These are phyloP conservation scores for Prasinococcaceae sp. DNA, from an alignment of 139 green algal genomes.

Conservation along the genomic window DNA sequence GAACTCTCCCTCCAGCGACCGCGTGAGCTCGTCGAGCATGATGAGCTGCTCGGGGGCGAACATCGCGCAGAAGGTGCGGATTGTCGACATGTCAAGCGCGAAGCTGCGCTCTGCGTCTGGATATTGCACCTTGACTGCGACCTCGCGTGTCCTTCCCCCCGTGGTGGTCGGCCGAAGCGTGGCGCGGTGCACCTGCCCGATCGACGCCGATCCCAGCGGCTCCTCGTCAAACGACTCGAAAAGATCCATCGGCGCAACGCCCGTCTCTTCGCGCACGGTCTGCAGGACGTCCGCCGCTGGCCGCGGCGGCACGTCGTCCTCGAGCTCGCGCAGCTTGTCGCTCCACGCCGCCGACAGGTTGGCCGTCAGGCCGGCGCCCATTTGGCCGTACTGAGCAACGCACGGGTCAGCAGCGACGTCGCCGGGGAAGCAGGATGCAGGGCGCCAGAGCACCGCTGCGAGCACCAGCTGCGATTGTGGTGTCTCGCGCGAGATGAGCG, in stretches of 20 bases:
- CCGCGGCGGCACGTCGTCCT: not conserved
- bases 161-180: conserved; percentile 1
- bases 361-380: conserved; percentile 1
- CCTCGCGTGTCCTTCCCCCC: not conserved
- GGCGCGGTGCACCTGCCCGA: conserved; percentile 20
- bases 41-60: conserved; percentile 12
- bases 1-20: conserved; percentile 23
- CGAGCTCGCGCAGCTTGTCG: conserved; percentile 6
- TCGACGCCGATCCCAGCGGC: conserved; percentile 16
- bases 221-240: conserved; percentile 15
- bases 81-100: conserved; percentile 14
- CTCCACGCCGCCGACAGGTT: conserved; percentile 4
- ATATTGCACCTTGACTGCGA: conserved; percentile 22
- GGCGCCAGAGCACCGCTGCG: no score
- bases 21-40: conserved; percentile 19
- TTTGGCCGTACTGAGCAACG: no score
- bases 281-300: not conserved
- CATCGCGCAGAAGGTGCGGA: conserved; percentile 17
- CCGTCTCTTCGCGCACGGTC: not conserved
- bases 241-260: not conserved
- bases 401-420: no score
- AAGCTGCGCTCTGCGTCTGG: conserved; percentile 16
- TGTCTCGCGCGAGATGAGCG: no score
- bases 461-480: no score
- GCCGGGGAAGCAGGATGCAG: no score